phyloP scores from a whole-genome alignment of 2,329 filamentous ascomycete species.

The Neopestalotiopsis sp. region DNA sequence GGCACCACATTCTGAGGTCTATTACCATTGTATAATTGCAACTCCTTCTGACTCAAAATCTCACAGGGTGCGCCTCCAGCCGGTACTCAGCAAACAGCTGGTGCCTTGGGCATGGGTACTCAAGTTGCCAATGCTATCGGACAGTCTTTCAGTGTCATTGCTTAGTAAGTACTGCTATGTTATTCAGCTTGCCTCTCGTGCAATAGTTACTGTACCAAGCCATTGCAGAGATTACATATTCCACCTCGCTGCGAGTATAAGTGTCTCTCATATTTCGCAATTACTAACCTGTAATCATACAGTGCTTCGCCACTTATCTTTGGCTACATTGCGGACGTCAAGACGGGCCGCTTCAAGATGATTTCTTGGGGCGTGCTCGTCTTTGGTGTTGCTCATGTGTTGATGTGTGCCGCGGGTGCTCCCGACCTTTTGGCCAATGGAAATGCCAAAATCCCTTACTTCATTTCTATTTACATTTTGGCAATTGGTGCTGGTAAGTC shows the following conservation, averaged over 20 bases:
- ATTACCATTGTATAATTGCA: conserved; percentile 39
- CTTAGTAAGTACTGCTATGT: conserved; percentile 44
- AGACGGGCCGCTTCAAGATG: conserved; percentile 72
- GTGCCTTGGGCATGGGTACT: conserved; percentile 64
- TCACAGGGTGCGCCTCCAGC: conserved; percentile 44
- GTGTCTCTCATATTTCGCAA: not conserved
- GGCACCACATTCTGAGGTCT: no score
- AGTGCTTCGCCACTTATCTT: conserved; percentile 57
- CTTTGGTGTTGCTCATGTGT: conserved; percentile 71
- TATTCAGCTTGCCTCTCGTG: not conserved
- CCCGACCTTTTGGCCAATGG: conserved; percentile 59
- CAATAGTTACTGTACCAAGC: not conserved
- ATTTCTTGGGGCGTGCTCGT: conserved; percentile 73
- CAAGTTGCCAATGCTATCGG: conserved; percentile 56
- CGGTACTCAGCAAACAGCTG: conserved; percentile 53
- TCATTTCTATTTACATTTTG: conserved; percentile 56
- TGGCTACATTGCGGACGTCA: conserved; percentile 68
- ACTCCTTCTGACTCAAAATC: not conserved
- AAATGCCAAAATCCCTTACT: conserved; percentile 57
- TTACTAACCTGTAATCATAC: not conserved
- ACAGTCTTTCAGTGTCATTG: conserved; percentile 62
- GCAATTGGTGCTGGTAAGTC: conserved; percentile 67
- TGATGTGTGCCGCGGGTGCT: conserved; percentile 67
- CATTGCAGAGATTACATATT: not conserved
- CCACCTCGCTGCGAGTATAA: not conserved